Percentiles rank a stretch among this genome's conserved stretches.
These are phyloP conservation scores for Anthoceros angustus DNA, from an alignment of 225 moss, liverwort and hornwort species.

Conservation along the genomic window DNA sequence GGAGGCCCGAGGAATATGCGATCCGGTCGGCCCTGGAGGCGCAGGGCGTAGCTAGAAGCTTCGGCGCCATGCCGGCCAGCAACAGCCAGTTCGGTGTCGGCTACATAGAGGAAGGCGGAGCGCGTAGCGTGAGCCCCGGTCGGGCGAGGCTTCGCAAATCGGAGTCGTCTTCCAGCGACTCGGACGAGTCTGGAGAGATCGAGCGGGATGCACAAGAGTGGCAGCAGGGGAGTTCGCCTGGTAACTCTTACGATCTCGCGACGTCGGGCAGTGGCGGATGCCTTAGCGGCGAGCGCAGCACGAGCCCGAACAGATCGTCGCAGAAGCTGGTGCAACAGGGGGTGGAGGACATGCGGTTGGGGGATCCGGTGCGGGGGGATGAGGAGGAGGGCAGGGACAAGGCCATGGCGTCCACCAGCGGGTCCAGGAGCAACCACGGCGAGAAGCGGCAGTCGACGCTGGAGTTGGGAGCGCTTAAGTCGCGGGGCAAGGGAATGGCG, in stretches of 20 bases:
- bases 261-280: slow-evolving; percentile 4
- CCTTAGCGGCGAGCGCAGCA: too few species aligned
- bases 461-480: slow-evolving; percentile 11
- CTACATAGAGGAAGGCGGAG: slow-evolving; percentile 10
- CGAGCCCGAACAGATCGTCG: too few species aligned
- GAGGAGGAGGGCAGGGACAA: too few species aligned
- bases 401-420: not conserved
- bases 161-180: slow-evolving; percentile 27
- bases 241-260: not conserved
- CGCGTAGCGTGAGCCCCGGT: not conserved
- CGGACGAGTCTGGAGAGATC: slow-evolving; percentile 18
- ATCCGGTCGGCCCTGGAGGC: too few species aligned
- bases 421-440: slow-evolving; percentile 10
- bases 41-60: too few species aligned
- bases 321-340: too few species aligned
- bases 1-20: too few species aligned
- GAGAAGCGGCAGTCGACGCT: slow-evolving; percentile 2
- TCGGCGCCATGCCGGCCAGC: too few species aligned
- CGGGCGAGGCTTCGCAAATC: slow-evolving; percentile 9
- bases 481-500: slow-evolving; percentile 12
- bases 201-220: slow-evolving; percentile 4
- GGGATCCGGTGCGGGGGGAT: too few species aligned
- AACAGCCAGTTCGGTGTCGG: slow-evolving; percentile 10
- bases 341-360: too few species aligned
- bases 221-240: slow-evolving; percentile 1